Conservation (phyloP, 2,329 filamentous ascomycete genomes). For the Fusarium albidum region DNA sequence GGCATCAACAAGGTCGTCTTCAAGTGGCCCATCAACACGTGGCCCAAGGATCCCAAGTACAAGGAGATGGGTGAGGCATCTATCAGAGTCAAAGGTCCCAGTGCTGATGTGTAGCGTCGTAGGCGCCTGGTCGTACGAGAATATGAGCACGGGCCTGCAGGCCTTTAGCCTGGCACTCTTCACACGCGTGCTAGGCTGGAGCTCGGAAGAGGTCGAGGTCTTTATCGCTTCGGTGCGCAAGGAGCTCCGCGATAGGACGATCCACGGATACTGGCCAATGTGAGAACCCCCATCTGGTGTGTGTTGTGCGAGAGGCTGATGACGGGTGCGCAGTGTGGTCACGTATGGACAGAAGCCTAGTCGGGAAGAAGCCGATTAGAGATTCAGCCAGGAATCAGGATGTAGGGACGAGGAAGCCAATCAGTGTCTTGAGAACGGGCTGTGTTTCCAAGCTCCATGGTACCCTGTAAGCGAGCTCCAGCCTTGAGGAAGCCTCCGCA, state of each 20-base stretch:
- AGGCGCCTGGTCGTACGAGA: constrained; percentile 28
- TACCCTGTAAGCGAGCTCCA: no score
- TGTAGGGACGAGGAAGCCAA: no score
- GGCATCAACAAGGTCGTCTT: constrained; percentile 54
- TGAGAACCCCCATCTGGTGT: constrained; percentile 9
- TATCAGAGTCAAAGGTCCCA: rapidly evolving
- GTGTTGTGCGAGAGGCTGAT: no score
- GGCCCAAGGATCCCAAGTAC: constrained; percentile 56
- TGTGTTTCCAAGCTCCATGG: no score
- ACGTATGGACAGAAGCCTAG: constrained; percentile 1
- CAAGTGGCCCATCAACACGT: constrained; percentile 57
- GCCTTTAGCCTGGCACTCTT: constrained; percentile 39
- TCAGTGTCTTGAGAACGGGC: no score
- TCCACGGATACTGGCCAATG: constrained; percentile 42
- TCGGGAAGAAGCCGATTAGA: no score
- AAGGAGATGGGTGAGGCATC: constrained; percentile 54
- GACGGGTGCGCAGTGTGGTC: not conserved
- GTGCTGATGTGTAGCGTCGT: not conserved
- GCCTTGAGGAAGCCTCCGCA: no score
- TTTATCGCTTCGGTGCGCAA: constrained; percentile 37
- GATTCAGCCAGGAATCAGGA: no score
- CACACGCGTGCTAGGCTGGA: constrained; percentile 39
- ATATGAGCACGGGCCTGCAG: constrained; percentile 34
- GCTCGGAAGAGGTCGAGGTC: constrained; percentile 32
- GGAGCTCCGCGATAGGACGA: constrained; percentile 34